Evolutionary conservation across 495 filamentous ascomycete species (phyloP), one percentile per base, ranked within the genome.

Genomic region (Penicillium riverlandense): DNA sequence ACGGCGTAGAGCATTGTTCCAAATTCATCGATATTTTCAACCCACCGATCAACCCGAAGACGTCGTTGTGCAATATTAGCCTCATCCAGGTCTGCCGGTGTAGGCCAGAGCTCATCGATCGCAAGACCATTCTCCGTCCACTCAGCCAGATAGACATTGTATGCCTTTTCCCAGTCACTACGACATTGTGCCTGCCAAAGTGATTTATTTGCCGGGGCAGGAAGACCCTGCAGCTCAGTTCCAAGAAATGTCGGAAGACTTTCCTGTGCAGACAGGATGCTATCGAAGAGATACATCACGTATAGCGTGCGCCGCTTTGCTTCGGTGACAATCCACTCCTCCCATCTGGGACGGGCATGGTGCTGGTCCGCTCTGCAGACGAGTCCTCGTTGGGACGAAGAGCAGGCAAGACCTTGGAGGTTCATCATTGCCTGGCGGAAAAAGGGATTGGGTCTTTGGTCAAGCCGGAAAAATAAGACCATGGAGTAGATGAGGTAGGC

Each of bases 241-340:
- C 61, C 69, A 7, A 75, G 55, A 43, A 71, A 73, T 1, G 66
- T 71, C 13, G 67, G 72, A 27, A 74, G 47, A 14, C 54, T 63
- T 35, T 73, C 63, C 29, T 66, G 63, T 0, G 61, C 37, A 4
- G 58, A 69, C 10, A 72, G 58, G 2, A 74, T 50, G 33, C 64
- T 70, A 37, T 71, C 66, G 37, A 76, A 69, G 15, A 76, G 61
- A 40, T 75, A 76, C 70, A 74, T 72, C 4, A 62, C 58, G 42
- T 59, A 76, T 0, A 76, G 35, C 28, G 72, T 69, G 5, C 72
- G 63, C 27, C 70, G 54, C 37, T 70, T 75, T 11, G 71, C 54
- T 41, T 66, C 66, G 12, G 67, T 58, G 7, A 71, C 51, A 37
- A 76, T 70, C 72, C 71, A 76, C 14, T 63, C 58, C 49, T 75